phyloP scores from a whole-genome alignment of 2,329 filamentous ascomycete species.

The Canariomyces notabilis region DNA sequence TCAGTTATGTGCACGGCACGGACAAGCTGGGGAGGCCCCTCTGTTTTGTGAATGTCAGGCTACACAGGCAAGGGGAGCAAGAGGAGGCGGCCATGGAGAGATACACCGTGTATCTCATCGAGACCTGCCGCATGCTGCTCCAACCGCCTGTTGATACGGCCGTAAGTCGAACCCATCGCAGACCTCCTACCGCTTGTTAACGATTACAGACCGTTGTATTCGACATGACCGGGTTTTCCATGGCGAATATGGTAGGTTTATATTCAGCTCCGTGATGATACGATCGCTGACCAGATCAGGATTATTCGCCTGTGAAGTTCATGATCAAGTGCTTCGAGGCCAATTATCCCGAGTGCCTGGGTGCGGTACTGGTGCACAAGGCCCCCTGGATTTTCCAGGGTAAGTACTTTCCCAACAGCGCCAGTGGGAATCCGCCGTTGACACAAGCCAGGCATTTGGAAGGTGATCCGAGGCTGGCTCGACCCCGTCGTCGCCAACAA shows the following conservation, averaged over 20 bases:
- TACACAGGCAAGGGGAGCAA: conserved; percentile 81
- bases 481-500: conserved; percentile 94
- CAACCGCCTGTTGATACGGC: conserved; percentile 81
- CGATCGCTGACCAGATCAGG: conserved; percentile 41
- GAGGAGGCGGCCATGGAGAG: conserved; percentile 75
- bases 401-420: conserved; percentile 33
- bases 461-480: conserved; percentile 90
- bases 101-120: conserved; percentile 91
- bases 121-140: conserved; percentile 83
- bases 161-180: conserved; percentile 48
- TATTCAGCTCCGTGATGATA: background rate
- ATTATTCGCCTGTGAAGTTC: conserved; percentile 95
- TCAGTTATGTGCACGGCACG: conserved; percentile 83
- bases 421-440: conserved; percentile 1
- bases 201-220: conserved; percentile 73
- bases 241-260: conserved; percentile 82
- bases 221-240: conserved; percentile 88
- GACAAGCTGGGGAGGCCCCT: conserved; percentile 84
- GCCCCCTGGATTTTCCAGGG: conserved; percentile 96
- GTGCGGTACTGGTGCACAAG: conserved; percentile 88
- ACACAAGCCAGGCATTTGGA: conserved; percentile 72
- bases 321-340: conserved; percentile 99
- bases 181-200: conserved; percentile 1
- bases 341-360: conserved; percentile 92
- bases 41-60: conserved; percentile 74